Percentiles rank a stretch among this genome's conserved stretches.
phyloP scores from a whole-genome alignment of 1,139 yeast species.

The Kurtzmaniella quercitrusa region DNA sequence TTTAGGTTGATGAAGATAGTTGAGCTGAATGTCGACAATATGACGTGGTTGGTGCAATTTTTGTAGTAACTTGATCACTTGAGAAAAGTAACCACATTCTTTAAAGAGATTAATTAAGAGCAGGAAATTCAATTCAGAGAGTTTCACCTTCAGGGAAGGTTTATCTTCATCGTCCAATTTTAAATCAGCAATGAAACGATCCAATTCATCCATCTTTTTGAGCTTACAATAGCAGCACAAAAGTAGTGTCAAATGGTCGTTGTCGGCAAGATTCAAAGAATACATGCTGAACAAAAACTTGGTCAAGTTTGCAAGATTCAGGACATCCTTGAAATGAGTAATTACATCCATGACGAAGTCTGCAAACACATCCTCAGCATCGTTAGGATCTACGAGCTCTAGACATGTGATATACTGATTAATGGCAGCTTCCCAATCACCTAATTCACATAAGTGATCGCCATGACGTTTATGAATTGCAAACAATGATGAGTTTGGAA shows the following conservation, averaged over 20 bases:
- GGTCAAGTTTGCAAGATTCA: conserved; percentile 64
- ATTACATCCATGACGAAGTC: conserved; percentile 75
- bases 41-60: conserved; percentile 69
- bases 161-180: conserved; percentile 18
- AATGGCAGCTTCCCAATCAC: conserved; percentile 65
- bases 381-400: conserved; percentile 14
- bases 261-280: conserved; percentile 48
- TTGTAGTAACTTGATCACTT: conserved; percentile 69
- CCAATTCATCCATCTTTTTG: conserved; percentile 56
- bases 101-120: conserved; percentile 69
- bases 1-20: conserved; percentile 60
- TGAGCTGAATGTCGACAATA: conserved; percentile 73
- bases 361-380: conserved; percentile 12
- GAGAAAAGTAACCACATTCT: conserved; percentile 66
- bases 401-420: conserved; percentile 54
- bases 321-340: conserved; percentile 79
- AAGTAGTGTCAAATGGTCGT: conserved; percentile 78
- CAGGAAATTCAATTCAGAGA: conserved; percentile 59
- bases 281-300: conserved; percentile 60
- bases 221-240: conserved; percentile 82
- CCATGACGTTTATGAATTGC: conserved; percentile 66
- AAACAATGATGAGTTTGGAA: conserved; percentile 37
- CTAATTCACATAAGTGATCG: conserved; percentile 57
- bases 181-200: conserved; percentile 49
- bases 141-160: conserved; percentile 11